Evolutionary conservation across 2,329 filamentous ascomycete species (phyloP).

Genomic region (Rhynchosporium graminicola): DNA sequence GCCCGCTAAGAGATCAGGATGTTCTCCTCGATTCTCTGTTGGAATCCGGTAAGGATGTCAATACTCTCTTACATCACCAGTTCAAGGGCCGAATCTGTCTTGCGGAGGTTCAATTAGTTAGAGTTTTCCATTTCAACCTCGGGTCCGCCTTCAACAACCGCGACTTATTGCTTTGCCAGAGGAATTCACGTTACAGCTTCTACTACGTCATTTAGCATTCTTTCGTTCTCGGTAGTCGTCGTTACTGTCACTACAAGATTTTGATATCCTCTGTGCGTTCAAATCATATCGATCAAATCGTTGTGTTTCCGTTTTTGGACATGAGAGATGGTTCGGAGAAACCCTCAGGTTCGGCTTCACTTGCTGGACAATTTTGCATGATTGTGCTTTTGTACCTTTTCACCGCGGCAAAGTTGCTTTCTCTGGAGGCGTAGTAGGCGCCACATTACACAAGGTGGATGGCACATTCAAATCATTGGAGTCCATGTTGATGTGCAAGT

Average conservation of each 20-base stretch:
- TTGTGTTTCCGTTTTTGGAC: background rate
- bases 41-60: too few species aligned
- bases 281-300: background rate
- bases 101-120: too few species aligned
- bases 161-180: background rate
- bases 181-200: background rate
- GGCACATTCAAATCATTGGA: slow-evolving; percentile 24
- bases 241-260: background rate
- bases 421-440: slow-evolving; percentile 26
- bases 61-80: too few species aligned
- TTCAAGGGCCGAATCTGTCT: too few species aligned
- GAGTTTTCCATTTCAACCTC: too few species aligned
- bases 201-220: background rate
- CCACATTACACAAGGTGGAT: slow-evolving; percentile 20
- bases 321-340: slow-evolving; percentile 9
- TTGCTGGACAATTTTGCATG: slow-evolving; percentile 15
- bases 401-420: slow-evolving; percentile 20
- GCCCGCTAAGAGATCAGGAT: background rate
- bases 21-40: background rate
- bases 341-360: slow-evolving; percentile 14
- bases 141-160: too few species aligned
- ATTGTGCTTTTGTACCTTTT: slow-evolving; percentile 21
- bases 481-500: slow-evolving; percentile 23
- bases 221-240: background rate
- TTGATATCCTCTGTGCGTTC: background rate